Evolutionary conservation across 2,329 filamentous ascomycete genomes (phyloP).

Genomic region (Arthrobotrys sphaeroides): DNA sequence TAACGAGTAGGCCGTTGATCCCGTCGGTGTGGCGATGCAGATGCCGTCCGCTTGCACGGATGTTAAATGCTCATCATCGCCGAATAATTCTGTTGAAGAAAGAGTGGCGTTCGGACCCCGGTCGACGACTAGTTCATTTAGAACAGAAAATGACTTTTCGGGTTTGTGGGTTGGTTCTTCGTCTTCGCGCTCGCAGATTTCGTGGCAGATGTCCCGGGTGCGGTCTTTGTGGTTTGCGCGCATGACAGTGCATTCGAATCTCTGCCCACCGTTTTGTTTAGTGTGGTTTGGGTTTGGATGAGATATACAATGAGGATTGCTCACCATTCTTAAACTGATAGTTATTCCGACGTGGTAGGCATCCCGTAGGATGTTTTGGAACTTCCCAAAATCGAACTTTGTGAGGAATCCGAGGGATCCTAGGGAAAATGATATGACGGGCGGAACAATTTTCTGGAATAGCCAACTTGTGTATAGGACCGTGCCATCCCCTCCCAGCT

Average conservation of each 20-base stretch:
- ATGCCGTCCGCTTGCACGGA: constrained; percentile 92
- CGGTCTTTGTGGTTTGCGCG: constrained; percentile 53
- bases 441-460: constrained; percentile 93
- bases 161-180: constrained; percentile 82
- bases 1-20: constrained; percentile 93
- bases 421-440: constrained; percentile 87
- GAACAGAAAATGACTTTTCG: constrained; percentile 84
- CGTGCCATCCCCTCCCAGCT: constrained; percentile 91
- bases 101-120: constrained; percentile 93
- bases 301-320: not conserved
- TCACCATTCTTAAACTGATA: constrained; percentile 77
- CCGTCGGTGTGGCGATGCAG: constrained; percentile 92
- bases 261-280: constrained; percentile 5
- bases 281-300: not conserved
- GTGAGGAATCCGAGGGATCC: constrained; percentile 95
- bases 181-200: constrained; percentile 75
- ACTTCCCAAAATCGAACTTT: constrained; percentile 89
- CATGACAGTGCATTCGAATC: constrained; percentile 57
- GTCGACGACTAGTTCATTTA: constrained; percentile 97
- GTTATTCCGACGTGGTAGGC: constrained; percentile 84
- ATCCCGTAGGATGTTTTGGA: constrained; percentile 73
- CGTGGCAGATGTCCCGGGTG: constrained; percentile 68
- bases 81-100: constrained; percentile 90
- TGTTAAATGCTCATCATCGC: constrained; percentile 94
- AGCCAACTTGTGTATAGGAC: constrained; percentile 96